Base-by-base conservation (phyloP, 495 filamentous ascomycete species). In the Penicillium arizonense region DNA sequence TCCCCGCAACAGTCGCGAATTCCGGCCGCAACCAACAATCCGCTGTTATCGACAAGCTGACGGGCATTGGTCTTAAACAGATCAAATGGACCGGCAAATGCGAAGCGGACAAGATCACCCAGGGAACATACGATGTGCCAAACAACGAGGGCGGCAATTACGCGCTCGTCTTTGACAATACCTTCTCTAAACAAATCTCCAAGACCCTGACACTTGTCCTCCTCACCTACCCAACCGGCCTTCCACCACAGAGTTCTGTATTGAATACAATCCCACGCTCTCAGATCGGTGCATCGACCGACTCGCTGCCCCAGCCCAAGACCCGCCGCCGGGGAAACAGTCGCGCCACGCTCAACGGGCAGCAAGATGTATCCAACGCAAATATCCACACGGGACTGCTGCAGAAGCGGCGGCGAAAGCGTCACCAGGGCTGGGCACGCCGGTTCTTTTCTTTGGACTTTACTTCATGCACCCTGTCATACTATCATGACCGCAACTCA, bases 151-250 rank as follows among this genome's bases (percentile, higher is more conserved):
- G 88, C 3, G 94, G 92, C 50, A 97, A 96, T 84, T 98, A 95
- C 69, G 94, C 90, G 28, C 78, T 98, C 48, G 89, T 97, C 23
- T 96, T 98, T 65, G 94, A 98, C 79, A 98, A 98, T 65, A 98
- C 95, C 30, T 97, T 97, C 68, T 95, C 92, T 44, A 97, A 96
- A 73, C 87, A 91, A 64, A 84, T 90, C 36, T 90, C 91, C 45
- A 98, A 98, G 72, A 96, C 88, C 35, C 89, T 89, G 11, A 97
- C 93, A 16, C 88, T 97, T 56, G 93, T 97, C 16, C 82, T 97
- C 38, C 80, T 97, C 57, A 97, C 90, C 12, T 96, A 97, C 59
- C 91, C 93, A 30, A 91, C 90, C 33, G 85, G 85, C 55, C 76
- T 85, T 12, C 87, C 91, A 18, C 94, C 95, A 0, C 89, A 91